phyloP scores from a whole-genome alignment of 1,139 yeast species.

The Geotrichum macrosporum region DNA sequence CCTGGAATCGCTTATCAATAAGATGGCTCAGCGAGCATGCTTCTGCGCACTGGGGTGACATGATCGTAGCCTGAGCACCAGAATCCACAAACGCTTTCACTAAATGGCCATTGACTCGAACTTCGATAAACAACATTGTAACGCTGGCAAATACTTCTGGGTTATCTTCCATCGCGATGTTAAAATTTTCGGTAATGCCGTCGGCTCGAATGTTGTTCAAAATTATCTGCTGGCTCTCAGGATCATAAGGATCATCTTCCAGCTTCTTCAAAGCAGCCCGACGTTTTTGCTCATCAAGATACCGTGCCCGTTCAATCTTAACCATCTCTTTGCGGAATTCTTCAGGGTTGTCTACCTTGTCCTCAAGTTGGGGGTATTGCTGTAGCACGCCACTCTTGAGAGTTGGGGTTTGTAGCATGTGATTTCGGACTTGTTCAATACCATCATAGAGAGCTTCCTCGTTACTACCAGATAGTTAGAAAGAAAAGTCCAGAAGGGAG shows the following conservation, averaged over 20 bases:
- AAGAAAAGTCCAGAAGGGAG: not conserved
- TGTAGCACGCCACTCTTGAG: slow-evolving; percentile 36
- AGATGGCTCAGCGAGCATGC: slow-evolving; percentile 64
- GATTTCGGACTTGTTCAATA: slow-evolving; percentile 38
- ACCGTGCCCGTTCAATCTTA: slow-evolving; percentile 36
- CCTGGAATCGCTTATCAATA: slow-evolving; percentile 76
- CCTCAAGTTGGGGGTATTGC: slow-evolving; percentile 38
- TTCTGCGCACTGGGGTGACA: slow-evolving; percentile 72
- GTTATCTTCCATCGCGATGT: slow-evolving; percentile 74
- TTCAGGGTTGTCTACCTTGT: slow-evolving; percentile 49
- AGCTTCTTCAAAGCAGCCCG: slow-evolving; percentile 51
- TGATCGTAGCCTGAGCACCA: slow-evolving; percentile 89
- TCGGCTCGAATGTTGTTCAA: slow-evolving; percentile 66
- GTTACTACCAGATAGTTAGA: slow-evolving; percentile 3
- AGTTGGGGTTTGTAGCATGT: slow-evolving; percentile 36
- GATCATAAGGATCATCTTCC: slow-evolving; percentile 65
- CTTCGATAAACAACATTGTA: slow-evolving; percentile 74
- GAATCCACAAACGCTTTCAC: slow-evolving; percentile 94
- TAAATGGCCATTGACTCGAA: slow-evolving; percentile 71
- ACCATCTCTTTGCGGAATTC: slow-evolving; percentile 49
- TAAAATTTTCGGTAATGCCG: slow-evolving; percentile 72
- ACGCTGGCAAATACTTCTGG: slow-evolving; percentile 87
- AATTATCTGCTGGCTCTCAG: slow-evolving; percentile 64
- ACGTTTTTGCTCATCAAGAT: slow-evolving; percentile 35
- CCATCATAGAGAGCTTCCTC: slow-evolving; percentile 26